Base-by-base conservation (phyloP, 306 rosid species). In the Dalbergia cultrata region DNA sequence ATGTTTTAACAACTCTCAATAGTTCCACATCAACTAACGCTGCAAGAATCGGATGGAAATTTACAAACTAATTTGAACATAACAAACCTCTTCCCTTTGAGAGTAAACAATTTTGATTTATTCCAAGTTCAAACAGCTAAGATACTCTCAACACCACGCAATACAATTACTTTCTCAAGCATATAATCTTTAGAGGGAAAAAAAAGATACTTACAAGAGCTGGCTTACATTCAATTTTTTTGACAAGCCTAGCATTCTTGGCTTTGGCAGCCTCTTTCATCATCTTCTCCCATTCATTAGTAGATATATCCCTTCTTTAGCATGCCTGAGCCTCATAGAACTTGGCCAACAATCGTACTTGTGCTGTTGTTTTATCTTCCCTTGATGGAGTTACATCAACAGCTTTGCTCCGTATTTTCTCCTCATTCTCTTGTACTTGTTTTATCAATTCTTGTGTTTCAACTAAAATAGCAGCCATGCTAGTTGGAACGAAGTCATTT, bases 401-500 rank as follows among this genome's bases (percentile, higher is more conserved):
- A 71, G 81, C 77, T 88, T 76, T 83, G 79, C 69, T 34, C 34
- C 89, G 87, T 78, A 70, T 85, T 86, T 88, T 85, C 84, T 89
- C 97, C 84, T 93, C 96, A 68, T 89, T 89, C 79, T 91, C 98
- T 87, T 87, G 98, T 61, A 93, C 86, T 62, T 85, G 89, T 79
- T 90, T 95, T 3, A 90, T 76, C 77, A 90, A 71, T 75, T 91
- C 91, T 85, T 82, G 90, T 86, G 98, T 93, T 89, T 92, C 94
- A 54, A 91, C 87, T 83, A 96, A 81, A 82, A 84, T 88, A 73
- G 90, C 56, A 66, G 97, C 97, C 70, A 93, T 93, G 76, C 85
- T 85, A 69, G 95, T 86, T 82, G 99, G 97, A 67, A 96, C 83
- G 67, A 96, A 96, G 85, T 96, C 99, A 80, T 92, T 96, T 44